Percentiles rank a stretch among this genome's conserved stretches.
Conservation (phyloP, 495 filamentous ascomycete species). For the Echria macrotheca region DNA sequence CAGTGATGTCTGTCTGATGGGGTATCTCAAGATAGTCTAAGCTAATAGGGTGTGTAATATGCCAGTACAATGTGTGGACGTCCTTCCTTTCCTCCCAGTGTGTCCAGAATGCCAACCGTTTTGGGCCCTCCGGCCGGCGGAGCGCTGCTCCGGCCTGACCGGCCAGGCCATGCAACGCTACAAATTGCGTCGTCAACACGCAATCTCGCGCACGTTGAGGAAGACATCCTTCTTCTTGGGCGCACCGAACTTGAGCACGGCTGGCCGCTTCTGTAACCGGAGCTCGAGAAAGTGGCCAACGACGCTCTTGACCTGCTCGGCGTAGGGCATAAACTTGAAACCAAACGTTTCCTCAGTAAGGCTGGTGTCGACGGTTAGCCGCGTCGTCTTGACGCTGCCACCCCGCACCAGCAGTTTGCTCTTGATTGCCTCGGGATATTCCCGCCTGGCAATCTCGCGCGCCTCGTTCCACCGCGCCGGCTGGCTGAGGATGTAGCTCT, state of each 20-base stretch:
- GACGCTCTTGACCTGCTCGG: conserved; percentile 43
- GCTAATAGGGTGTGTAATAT: not conserved
- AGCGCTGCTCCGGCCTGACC: no score
- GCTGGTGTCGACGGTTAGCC: conserved; percentile 37
- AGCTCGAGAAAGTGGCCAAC: conserved; percentile 33
- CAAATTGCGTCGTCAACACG: no score
- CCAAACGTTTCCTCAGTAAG: conserved; percentile 43
- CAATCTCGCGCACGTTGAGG: conserved; percentile 3
- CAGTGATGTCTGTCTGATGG: no score
- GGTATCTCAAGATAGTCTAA: not conserved
- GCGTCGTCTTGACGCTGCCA: conserved; percentile 32
- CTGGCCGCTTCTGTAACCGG: conserved; percentile 7
- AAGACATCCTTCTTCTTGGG: conserved; percentile 9
- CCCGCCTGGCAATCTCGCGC: conserved; percentile 30
- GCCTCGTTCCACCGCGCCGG: conserved; percentile 42
- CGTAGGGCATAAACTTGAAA: conserved; percentile 39
- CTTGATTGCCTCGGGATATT: conserved; percentile 39
- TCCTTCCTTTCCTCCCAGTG: conserved; percentile 11
- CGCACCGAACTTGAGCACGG: conserved; percentile 2
- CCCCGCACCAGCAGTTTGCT: conserved; percentile 32
- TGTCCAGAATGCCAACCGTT: conserved; percentile 8
- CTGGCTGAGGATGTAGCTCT: conserved; percentile 33
- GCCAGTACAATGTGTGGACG: no score
- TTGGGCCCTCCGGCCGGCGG: no score
- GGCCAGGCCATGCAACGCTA: no score